Evolutionary conservation across 2,329 filamentous ascomycete species (phyloP).

Genomic region (Aspergillus melleus): DNA sequence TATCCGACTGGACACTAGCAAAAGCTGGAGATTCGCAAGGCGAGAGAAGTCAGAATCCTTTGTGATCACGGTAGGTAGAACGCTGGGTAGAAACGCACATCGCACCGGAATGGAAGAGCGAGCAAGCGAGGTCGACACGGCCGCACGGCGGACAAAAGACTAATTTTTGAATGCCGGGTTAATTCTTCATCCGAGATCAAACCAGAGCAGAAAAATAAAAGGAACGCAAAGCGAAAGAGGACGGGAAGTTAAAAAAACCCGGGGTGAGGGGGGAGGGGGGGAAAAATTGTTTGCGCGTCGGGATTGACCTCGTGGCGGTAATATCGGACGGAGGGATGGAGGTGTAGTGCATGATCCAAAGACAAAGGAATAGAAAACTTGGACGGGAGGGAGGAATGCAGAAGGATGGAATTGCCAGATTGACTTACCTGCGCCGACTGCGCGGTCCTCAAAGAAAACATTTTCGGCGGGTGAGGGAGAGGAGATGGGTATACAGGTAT

Average conservation of each 20-base stretch:
- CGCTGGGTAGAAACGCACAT: slow-evolving; percentile 47
- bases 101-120: slow-evolving; percentile 54
- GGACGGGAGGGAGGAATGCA: neutral
- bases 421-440: slow-evolving; percentile 43
- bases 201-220: slow-evolving; percentile 43
- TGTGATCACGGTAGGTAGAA: neutral
- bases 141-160: slow-evolving; percentile 58
- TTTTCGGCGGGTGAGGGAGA: slow-evolving; percentile 27
- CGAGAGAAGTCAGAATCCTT: slow-evolving; percentile 16
- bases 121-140: slow-evolving; percentile 48
- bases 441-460: slow-evolving; percentile 43
- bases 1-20: slow-evolving; percentile 86
- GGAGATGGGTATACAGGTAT: neutral
- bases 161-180: slow-evolving; percentile 45
- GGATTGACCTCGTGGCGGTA: slow-evolving; percentile 50
- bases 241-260: neutral
- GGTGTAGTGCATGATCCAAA: slow-evolving; percentile 42
- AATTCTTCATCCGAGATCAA: neutral
- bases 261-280: neutral
- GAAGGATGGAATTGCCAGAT: neutral
- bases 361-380: slow-evolving; percentile 4
- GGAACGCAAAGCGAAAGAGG: slow-evolving; percentile 4
- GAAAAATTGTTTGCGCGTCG: neutral
- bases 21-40: slow-evolving; percentile 49
- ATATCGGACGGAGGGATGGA: slow-evolving; percentile 41